Base-by-base conservation (phyloP, 306 rosid species). In the Fagus crenata region DNA sequence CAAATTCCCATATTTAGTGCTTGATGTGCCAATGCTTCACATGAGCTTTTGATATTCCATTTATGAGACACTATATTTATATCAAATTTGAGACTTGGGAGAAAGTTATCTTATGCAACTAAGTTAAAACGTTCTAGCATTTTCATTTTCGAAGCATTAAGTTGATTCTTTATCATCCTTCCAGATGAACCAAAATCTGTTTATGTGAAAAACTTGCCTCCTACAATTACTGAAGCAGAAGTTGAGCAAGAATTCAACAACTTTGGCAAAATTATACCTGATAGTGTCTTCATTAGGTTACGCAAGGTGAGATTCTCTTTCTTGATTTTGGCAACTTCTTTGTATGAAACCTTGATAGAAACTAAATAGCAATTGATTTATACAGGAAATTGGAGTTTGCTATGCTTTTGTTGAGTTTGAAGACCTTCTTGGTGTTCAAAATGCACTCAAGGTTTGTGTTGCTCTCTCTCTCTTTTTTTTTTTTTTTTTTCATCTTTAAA, bases 361-460 rank as follows among this genome's bases (percentile, higher is more conserved):
- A 59, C 77, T 89, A 49, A 80, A 56, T 64, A 73, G 77, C 77
- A 71, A 53, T 76, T 82, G 69, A 35, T 73, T 36, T 59, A 40
- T 77, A n/a, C 96, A 95, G 99, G 99, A 95, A 80, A 86, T 95
- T 73, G 97, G 97, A 79, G 96, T 90, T 65, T 95, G 99, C 86
- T 90, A 92, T 74, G 99, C 97, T 61, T 90, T 95, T 80, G 99
- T 95, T 71, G 99, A 95, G 86, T 95, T 88, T 40, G 99, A 95
- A 86, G 99, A 95, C 83, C 77, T 92, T 61, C 6, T 51, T 63
- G 90, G 99, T 7, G 96, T 92, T 77, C 97, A 90, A 85, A 90
- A 84, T 77, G 93, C 97, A 1, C 93, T 95, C 53, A 88, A 90
- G 99, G 99, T 92, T 77, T 84, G 72, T 42, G 36, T 59, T 17